Percentiles rank a stretch among this genome's conserved stretches.
These are phyloP conservation scores for Termitomyces sp. DNA, from an alignment of 768 basidiomycete genomes.

Conservation along the genomic window DNA sequence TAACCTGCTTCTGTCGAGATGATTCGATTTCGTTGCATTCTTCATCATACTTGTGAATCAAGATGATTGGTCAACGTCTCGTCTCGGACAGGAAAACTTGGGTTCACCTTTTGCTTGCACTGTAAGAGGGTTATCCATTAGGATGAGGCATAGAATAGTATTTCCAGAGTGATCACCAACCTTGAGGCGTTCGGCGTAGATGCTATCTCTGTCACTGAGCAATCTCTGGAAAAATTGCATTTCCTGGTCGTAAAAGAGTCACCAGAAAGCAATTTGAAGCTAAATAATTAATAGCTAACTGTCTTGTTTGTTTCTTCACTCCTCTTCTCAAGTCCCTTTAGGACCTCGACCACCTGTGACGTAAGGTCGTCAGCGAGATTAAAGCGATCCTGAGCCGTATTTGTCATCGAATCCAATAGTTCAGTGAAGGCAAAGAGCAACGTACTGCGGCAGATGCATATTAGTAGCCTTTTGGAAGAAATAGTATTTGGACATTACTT, in stretches of 20 bases:
- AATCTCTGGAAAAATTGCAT: slow-evolving; percentile 66
- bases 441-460: slow-evolving; percentile 41
- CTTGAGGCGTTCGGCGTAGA: slow-evolving; percentile 65
- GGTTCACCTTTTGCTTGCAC: slow-evolving; percentile 59
- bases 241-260: slow-evolving; percentile 38
- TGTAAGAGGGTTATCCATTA: slow-evolving; percentile 17
- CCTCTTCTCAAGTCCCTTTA: slow-evolving; percentile 53
- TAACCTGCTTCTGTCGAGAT: slow-evolving; percentile 76
- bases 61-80: slow-evolving; percentile 12
- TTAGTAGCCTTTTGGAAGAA: slow-evolving; percentile 6
- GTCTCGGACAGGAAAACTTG: neutral
- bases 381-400: slow-evolving; percentile 64
- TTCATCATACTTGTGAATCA: slow-evolving; percentile 59
- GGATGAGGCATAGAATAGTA: neutral
- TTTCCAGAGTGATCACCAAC: slow-evolving; percentile 27
- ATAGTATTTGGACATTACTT: slow-evolving; percentile 30
- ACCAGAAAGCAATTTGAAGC: slow-evolving; percentile 3
- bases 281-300: slow-evolving; percentile 24
- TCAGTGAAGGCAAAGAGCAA: slow-evolving; percentile 65
- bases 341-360: slow-evolving; percentile 55
- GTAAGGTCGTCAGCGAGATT: slow-evolving; percentile 57
- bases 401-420: slow-evolving; percentile 55
- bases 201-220: slow-evolving; percentile 61
- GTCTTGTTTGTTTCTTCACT: slow-evolving; percentile 68
- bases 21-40: slow-evolving; percentile 70